Evolutionary conservation across 805 yeast genomes (phyloP).

Genomic region (Teunomyces aglyptinius): DNA sequence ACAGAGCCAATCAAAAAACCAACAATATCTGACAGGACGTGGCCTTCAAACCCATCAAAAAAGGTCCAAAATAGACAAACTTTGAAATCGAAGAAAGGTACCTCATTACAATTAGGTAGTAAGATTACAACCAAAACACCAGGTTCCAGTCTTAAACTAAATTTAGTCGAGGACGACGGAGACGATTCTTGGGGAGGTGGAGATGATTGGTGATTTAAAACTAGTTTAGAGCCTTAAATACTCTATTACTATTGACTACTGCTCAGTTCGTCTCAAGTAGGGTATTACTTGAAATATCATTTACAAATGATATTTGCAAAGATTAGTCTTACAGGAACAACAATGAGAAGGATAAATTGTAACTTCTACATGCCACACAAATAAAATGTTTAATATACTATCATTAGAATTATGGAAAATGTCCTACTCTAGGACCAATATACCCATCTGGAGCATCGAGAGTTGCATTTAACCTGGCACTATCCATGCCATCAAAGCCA

Average conservation of each 20-base stretch:
- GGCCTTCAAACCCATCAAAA: slow-evolving; percentile 3
- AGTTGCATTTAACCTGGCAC: slow-evolving; percentile 13
- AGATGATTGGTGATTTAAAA: slow-evolving; percentile 11
- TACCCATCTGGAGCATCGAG: slow-evolving; percentile 30
- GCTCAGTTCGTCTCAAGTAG: no score
- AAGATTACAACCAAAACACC: slow-evolving; percentile 14
- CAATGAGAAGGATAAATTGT: background rate
- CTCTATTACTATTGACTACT: no score
- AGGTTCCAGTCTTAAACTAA: slow-evolving; percentile 25
- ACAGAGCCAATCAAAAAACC: slow-evolving; percentile 1
- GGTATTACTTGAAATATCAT: background rate
- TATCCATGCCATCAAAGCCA: slow-evolving; percentile 34
- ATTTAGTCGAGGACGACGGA: slow-evolving; percentile 22
- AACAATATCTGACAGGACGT: background rate
- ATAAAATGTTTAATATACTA: no score
- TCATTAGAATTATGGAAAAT: slow-evolving; percentile 14
- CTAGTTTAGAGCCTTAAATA: background rate
- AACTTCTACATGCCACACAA: no score
- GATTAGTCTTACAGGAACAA: background rate
- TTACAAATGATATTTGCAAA: background rate
- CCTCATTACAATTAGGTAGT: slow-evolving; percentile 21
- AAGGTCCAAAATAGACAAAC: slow-evolving; percentile 2
- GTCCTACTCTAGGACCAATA: slow-evolving; percentile 33
- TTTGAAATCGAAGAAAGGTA: slow-evolving; percentile 12
- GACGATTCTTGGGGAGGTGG: slow-evolving; percentile 31